Conservation (phyloP, 164 flowering plant genomes). For the Umbellularia californica region DNA sequence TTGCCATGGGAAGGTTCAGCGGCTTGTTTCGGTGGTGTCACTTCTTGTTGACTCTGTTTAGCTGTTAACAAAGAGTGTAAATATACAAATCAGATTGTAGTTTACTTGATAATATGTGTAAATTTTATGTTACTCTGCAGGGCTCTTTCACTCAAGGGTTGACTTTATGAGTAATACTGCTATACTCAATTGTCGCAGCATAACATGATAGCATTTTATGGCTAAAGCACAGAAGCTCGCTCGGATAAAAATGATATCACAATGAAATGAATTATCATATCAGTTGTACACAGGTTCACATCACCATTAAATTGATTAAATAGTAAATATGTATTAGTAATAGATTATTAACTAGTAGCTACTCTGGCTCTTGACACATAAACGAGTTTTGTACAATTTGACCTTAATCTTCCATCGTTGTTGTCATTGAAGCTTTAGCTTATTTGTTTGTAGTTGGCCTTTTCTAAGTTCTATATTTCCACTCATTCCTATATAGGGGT, state of each 20-base stretch:
- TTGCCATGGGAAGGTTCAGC: constrained; percentile 32
- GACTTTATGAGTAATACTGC: no score
- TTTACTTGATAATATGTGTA: background rate
- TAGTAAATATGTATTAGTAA: no score
- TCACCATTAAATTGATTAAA: background rate
- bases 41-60: background rate
- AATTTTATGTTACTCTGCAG: background rate
- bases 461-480: no score
- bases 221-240: background rate
- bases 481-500: no score
- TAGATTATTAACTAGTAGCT: no score
- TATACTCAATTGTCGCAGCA: no score
- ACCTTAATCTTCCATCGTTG: no score
- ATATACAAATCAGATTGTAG: background rate
- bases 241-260: background rate
- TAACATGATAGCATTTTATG: background rate
- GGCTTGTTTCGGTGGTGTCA: constrained; percentile 21
- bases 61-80: constrained; percentile 2
- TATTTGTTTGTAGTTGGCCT: no score
- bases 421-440: no score
- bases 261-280: background rate
- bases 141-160: no score
- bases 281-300: background rate
- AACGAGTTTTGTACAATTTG: no score
- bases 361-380: no score